Conservation (phyloP, 371 early-diverging fungal species). For the Phascolomyces articulosus region DNA sequence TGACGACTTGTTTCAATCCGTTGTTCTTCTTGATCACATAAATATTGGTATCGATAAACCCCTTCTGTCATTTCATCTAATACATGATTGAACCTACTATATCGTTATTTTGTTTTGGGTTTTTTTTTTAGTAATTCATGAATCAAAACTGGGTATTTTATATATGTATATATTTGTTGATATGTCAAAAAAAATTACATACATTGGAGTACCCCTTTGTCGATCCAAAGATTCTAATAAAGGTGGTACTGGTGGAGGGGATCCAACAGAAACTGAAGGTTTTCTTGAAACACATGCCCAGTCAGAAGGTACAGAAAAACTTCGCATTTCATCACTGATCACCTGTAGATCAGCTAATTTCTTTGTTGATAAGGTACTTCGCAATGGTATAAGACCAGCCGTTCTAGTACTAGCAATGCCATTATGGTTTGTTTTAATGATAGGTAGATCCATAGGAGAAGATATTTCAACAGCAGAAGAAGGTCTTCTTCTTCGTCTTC, state of each 20-base stretch:
- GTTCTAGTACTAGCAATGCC: neutral
- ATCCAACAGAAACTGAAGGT: neutral
- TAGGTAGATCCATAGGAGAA: neutral
- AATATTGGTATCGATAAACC: slow-evolving; percentile 12
- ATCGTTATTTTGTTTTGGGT: too few relatives aligned
- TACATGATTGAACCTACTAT: slow-evolving; percentile 7
- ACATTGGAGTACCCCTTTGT: neutral
- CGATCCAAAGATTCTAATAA: neutral
- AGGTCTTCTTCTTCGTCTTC: neutral
- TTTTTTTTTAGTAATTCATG: neutral
- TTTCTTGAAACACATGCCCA: slow-evolving; percentile 6
- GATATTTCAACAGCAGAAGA: neutral
- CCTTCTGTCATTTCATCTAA: slow-evolving; percentile 10
- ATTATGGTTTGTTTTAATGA: neutral
- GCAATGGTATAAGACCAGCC: neutral
- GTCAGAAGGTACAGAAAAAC: slow-evolving; percentile 11
- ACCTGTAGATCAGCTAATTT: slow-evolving; percentile 9
- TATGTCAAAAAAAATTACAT: neutral
- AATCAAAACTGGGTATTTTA: too few relatives aligned
- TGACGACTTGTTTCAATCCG: slow-evolving; percentile 12
- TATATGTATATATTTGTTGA: too few relatives aligned
- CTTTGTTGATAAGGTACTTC: neutral
- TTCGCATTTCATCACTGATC: slow-evolving; percentile 15
- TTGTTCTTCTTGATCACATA: slow-evolving; percentile 11
- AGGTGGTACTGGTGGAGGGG: neutral